These are phyloP conservation scores for Zygoascus bituminiphila DNA, from an alignment of 805 yeast genomes.

Conservation along the genomic window DNA sequence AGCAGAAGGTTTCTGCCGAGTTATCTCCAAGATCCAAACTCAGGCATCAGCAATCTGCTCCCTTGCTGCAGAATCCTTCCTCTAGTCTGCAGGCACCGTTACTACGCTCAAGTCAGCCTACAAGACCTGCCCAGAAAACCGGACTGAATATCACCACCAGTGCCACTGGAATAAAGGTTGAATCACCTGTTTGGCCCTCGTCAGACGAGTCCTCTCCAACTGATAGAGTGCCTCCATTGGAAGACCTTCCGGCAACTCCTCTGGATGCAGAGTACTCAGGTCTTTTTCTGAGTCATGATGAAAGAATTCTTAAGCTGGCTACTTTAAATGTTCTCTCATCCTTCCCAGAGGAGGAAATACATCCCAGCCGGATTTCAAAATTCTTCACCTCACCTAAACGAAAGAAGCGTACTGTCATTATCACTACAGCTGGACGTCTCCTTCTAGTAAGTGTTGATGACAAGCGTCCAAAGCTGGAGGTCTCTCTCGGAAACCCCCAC, in stretches of 20 bases:
- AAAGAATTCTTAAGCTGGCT: conserved; percentile 40
- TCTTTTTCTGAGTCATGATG: conserved; percentile 37
- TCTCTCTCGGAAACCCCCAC: conserved; percentile 29
- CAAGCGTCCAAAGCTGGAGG: conserved; percentile 25
- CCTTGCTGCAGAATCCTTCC: background rate
- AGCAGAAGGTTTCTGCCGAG: background rate
- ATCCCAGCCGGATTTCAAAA: conserved; percentile 20
- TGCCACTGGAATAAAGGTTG: background rate
- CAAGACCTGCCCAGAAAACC: background rate
- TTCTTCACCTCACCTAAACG: conserved; percentile 19
- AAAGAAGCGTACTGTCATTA: conserved; percentile 25
- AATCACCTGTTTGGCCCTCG: background rate
- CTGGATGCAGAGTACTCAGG: conserved; percentile 43
- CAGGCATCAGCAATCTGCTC: conserved; percentile 1
- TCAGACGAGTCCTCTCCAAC: background rate
- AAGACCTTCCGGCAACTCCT: conserved; percentile 38
- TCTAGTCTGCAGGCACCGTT: background rate
- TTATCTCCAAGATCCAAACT: background rate
- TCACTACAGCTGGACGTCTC: conserved; percentile 29
- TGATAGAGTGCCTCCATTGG: conserved; percentile 18
- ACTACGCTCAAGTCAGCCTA: background rate
- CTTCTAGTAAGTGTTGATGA: conserved; percentile 26
- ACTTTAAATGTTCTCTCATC: conserved; percentile 26
- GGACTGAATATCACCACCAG: background rate
- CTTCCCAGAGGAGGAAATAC: conserved; percentile 14